phyloP scores from a whole-genome alignment of 805 yeast species.

The Starmerella bacillaris region DNA sequence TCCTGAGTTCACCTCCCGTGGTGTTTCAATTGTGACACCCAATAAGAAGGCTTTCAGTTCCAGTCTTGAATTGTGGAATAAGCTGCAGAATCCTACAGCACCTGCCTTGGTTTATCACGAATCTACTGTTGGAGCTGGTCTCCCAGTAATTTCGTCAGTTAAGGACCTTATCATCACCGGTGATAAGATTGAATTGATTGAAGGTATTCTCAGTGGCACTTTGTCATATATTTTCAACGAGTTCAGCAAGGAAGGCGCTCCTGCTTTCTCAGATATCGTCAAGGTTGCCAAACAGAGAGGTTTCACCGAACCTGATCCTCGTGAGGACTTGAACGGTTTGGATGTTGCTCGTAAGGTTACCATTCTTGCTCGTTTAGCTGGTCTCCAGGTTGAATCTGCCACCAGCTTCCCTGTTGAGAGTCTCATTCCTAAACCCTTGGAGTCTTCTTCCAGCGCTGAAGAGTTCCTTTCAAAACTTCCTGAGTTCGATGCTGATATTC shows the following conservation, averaged over 20 bases:
- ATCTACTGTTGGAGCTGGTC: conserved; percentile 97
- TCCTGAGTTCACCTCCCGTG: conserved; percentile 51
- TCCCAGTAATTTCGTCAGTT: conserved; percentile 79
- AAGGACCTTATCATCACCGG: conserved; percentile 84
- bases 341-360: conserved; percentile 98
- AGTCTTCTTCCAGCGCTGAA: conserved; percentile 36
- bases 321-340: conserved; percentile 94
- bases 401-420: conserved; percentile 88
- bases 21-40: conserved; percentile 92
- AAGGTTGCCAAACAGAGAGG: conserved; percentile 76
- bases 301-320: conserved; percentile 97
- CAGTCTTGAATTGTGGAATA: conserved; percentile 55
- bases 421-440: conserved; percentile 74
- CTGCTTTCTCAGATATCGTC: conserved; percentile 80
- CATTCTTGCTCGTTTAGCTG: conserved; percentile 83
- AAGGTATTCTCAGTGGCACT: conserved; percentile 94
- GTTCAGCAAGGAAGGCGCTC: conserved; percentile 47
- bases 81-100: conserved; percentile 38
- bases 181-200: conserved; percentile 76
- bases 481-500: conserved; percentile 62
- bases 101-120: conserved; percentile 86
- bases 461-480: conserved; percentile 74
- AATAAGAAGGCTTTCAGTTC: conserved; percentile 93
- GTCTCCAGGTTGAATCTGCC: conserved; percentile 69
- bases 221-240: conserved; percentile 88